Conservation (phyloP, 257 asterid species). For the Schizonepeta tenuifolia region DNA sequence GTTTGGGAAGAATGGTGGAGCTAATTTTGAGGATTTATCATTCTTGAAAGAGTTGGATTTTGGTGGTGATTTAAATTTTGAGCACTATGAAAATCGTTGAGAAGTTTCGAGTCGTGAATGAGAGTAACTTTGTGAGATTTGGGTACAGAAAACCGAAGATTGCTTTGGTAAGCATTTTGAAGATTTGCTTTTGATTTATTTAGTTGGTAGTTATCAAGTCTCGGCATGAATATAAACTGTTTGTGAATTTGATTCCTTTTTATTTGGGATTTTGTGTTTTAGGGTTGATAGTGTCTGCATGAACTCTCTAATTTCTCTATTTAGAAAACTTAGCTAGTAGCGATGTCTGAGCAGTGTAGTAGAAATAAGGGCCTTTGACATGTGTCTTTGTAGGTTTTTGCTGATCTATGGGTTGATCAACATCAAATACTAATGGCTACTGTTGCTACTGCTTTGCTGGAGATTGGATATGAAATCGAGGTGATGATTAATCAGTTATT, state of each 20-base stretch:
- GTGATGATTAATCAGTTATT: slow-evolving; percentile 39
- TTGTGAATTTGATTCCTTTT: not conserved
- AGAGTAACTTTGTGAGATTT: slow-evolving; percentile 53
- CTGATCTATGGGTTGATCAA: slow-evolving; percentile 76
- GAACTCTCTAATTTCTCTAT: not conserved
- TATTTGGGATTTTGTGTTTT: not conserved
- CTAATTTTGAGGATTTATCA: slow-evolving; percentile 45
- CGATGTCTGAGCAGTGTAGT: slow-evolving; percentile 22
- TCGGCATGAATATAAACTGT: not conserved
- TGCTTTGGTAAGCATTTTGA: slow-evolving; percentile 64
- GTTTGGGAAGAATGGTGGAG: slow-evolving; percentile 36
- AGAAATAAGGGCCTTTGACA: slow-evolving; percentile 28
- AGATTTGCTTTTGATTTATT: slow-evolving; percentile 3
- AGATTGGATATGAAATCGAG: slow-evolving; percentile 88
- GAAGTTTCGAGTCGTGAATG: slow-evolving; percentile 56
- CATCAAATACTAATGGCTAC: slow-evolving; percentile 86
- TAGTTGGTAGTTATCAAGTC: slow-evolving; percentile 5
- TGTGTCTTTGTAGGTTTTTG: slow-evolving; percentile 65
- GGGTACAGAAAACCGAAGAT: slow-evolving; percentile 74
- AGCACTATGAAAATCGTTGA: slow-evolving; percentile 52
- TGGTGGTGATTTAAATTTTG: slow-evolving; percentile 76
- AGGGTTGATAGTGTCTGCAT: not conserved
- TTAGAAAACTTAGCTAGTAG: slow-evolving; percentile 12
- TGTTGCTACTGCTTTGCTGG: slow-evolving; percentile 70
- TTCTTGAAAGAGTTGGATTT: slow-evolving; percentile 72